phyloP scores from a whole-genome alignment of 164 flowering plant genomes.

The Protea cynaroides region DNA sequence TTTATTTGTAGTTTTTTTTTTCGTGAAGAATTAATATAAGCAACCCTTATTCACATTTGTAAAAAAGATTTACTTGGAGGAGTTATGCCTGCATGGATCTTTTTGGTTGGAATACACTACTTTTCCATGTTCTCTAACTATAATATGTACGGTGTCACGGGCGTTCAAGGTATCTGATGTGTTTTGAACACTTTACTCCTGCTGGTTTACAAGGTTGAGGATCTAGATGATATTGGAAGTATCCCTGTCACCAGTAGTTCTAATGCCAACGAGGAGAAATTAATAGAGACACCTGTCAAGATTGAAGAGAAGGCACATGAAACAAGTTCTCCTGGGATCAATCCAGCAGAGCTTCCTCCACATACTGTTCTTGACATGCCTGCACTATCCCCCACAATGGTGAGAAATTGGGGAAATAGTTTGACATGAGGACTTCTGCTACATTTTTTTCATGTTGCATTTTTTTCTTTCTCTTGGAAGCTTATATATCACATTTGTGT shows the following conservation, averaged over 20 bases:
- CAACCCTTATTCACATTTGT: no score
- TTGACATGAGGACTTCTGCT: not conserved
- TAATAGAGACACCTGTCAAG: not conserved
- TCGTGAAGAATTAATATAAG: no score
- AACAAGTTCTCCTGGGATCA: not conserved
- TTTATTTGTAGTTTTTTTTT: not conserved
- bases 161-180: not conserved
- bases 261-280: not conserved
- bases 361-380: constrained; percentile 77
- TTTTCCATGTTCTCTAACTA: not conserved
- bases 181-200: not conserved
- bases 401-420: constrained; percentile 19
- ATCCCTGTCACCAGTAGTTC: not conserved
- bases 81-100: not conserved
- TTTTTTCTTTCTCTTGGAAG: constrained; percentile 2
- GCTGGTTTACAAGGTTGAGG: constrained; percentile 16
- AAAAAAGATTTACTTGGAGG: no score
- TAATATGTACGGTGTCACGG: no score
- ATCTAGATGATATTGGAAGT: constrained; percentile 2
- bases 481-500: constrained; percentile 8
- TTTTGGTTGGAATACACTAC: not conserved
- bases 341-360: constrained; percentile 40
- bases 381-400: constrained; percentile 95
- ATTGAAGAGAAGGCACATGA: not conserved
- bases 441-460: not conserved